A percentile compares a stretch with the other conserved stretches of the same genome.
Conservation (phyloP, 2,329 filamentous ascomycete genomes). For the Aspergillus arachidicola region DNA sequence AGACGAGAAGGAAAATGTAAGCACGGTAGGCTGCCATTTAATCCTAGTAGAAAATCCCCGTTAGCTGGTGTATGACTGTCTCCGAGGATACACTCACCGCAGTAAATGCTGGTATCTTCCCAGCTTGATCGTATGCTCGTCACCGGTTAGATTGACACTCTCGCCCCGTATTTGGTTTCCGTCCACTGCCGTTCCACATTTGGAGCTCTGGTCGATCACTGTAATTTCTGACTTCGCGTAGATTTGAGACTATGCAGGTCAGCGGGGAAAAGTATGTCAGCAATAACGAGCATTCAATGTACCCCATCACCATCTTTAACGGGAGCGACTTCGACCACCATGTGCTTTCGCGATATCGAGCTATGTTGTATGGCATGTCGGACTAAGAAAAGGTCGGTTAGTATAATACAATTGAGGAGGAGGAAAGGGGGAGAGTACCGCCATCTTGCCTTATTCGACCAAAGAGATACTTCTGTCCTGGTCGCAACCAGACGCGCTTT, state of each 20-base stretch:
- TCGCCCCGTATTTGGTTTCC: slow-evolving; percentile 69
- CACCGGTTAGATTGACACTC: slow-evolving; percentile 58
- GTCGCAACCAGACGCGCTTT: slow-evolving; percentile 79
- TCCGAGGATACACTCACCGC: slow-evolving; percentile 29
- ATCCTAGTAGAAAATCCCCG: slow-evolving; percentile 54
- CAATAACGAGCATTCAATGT: slow-evolving; percentile 31
- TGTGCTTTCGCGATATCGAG: slow-evolving; percentile 84
- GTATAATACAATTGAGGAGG: background rate
- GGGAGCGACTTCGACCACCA: slow-evolving; percentile 71
- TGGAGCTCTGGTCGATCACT: slow-evolving; percentile 79
- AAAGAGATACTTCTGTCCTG: slow-evolving; percentile 82
- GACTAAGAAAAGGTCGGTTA: slow-evolving; percentile 46
- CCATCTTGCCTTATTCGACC: slow-evolving; percentile 71
- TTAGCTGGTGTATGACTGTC: slow-evolving; percentile 8
- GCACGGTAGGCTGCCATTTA: slow-evolving; percentile 76
- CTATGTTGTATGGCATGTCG: slow-evolving; percentile 75
- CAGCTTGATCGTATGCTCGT: slow-evolving; percentile 68
- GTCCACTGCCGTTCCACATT: slow-evolving; percentile 79
- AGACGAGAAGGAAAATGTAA: slow-evolving; percentile 76
- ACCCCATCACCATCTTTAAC: slow-evolving; percentile 70
- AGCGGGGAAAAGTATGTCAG: slow-evolving; percentile 6
- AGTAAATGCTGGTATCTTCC: slow-evolving; percentile 67
- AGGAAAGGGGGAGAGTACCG: slow-evolving; percentile 44
- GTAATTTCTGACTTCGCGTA: slow-evolving; percentile 69
- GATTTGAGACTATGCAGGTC: slow-evolving; percentile 58